These are phyloP conservation scores for Pythium insidiosum DNA, from an alignment of 352 stramenopile species.

Conservation along the genomic window DNA sequence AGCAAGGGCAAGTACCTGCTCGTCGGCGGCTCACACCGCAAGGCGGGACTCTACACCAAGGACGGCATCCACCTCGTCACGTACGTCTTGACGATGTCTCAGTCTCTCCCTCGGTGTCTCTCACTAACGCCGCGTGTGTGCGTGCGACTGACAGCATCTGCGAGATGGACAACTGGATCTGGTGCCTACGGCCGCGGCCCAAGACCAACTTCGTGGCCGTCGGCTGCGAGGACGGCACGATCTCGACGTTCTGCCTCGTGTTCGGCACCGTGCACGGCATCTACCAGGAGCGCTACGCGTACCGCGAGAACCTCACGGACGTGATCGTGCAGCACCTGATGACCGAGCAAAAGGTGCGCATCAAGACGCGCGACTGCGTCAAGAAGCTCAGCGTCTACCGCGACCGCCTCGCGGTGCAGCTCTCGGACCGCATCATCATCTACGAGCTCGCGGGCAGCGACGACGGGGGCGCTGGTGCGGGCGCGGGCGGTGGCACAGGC, in stretches of 20 bases:
- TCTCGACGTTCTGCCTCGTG: slow-evolving; percentile 82
- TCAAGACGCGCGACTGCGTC: slow-evolving; percentile 93
- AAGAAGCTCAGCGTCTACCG: slow-evolving; percentile 92
- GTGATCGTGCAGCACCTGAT: slow-evolving; percentile 94
- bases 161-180: slow-evolving; percentile 89
- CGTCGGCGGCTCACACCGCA: slow-evolving; percentile 80
- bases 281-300: slow-evolving; percentile 91
- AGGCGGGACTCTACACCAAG: slow-evolving; percentile 86
- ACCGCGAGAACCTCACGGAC: slow-evolving; percentile 92
- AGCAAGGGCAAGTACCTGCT: slow-evolving; percentile 88
- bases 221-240: slow-evolving; percentile 80
- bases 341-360: slow-evolving; percentile 92
- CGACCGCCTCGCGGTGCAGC: slow-evolving; percentile 89
- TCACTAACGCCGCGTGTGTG: too few species aligned
- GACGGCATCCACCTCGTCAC: slow-evolving; percentile 68
- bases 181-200: slow-evolving; percentile 70
- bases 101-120: not conserved
- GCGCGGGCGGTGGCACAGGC: too few species aligned
- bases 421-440: slow-evolving; percentile 92
- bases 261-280: slow-evolving; percentile 91
- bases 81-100: slow-evolving; percentile 14
- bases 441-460: slow-evolving; percentile 87
- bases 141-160: slow-evolving; percentile 39
- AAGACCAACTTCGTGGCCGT: slow-evolving; percentile 85
- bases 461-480: slow-evolving; percentile 5